phyloP scores from a whole-genome alignment of 495 filamentous ascomycete species.

The Sphaerosporella brunnea region DNA sequence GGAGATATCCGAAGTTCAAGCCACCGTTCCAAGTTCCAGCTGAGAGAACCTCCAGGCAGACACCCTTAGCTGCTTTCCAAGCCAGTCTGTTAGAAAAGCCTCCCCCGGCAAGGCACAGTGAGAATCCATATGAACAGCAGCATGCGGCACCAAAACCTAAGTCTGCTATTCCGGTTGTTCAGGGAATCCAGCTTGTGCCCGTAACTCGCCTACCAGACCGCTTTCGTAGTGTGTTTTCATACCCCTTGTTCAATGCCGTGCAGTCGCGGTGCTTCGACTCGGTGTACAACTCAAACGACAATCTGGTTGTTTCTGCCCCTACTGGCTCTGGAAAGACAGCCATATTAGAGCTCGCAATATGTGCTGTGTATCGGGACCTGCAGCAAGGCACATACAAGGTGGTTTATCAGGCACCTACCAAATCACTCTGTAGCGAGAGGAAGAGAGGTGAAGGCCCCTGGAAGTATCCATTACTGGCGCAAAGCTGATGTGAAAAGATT shows the following conservation, averaged over 20 bases:
- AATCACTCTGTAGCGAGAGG: conserved; percentile 75
- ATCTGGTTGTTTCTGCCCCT: conserved; percentile 74
- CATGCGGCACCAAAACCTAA: not conserved
- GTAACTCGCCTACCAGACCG: conserved; percentile 57
- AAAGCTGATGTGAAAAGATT: conserved; percentile 41
- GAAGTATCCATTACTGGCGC: not conserved
- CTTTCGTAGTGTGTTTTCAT: conserved; percentile 59
- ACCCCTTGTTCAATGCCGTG: conserved; percentile 72
- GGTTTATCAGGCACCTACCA: conserved; percentile 88
- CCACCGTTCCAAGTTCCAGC: too few species aligned
- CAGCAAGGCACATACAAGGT: conserved; percentile 66
- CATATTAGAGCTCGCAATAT: conserved; percentile 82
- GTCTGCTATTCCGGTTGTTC: conserved; percentile 29
- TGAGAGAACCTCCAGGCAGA: too few species aligned
- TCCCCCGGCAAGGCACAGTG: not conserved
- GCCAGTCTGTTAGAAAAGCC: not conserved
- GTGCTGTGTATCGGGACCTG: conserved; percentile 46
- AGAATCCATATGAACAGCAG: not conserved
- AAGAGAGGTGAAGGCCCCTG: conserved; percentile 19
- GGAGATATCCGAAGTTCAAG: too few species aligned
- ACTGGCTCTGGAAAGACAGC: conserved; percentile 92
- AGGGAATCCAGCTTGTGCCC: conserved; percentile 60
- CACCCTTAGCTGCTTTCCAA: not conserved
- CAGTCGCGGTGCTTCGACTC: conserved; percentile 72
- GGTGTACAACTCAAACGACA: conserved; percentile 58